Evolutionary conservation across 495 filamentous ascomycete genomes (phyloP), one percentile per base, ranked within the genome.

Genomic region (Stereocaulon alpinum): DNA sequence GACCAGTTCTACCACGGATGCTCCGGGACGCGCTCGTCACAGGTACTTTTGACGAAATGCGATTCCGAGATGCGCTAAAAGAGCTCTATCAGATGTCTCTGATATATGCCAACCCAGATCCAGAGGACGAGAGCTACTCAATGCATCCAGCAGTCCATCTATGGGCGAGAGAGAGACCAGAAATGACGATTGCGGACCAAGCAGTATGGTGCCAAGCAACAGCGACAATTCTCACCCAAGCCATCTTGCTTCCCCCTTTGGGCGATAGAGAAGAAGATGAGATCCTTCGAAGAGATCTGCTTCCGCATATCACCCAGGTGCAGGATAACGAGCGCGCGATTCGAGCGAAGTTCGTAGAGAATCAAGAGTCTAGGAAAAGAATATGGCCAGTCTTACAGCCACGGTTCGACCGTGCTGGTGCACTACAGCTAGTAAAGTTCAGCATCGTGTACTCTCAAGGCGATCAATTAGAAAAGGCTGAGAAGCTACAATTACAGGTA

Each of bases 111-210:
- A 71, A 67, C 18, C 34, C 40, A 11, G 58, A 50, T 12, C 34
- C 52, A 18, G 20, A 55, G 27, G 53, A 56, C 66, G 64, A 72
- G 40, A 68, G 64, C 43, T 74, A 74, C 49, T 72, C 65, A 11
- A 74, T 77, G 67, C 73, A 76, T 64, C 71, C 70, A 22, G 45
- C 72, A 7, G 67, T 75, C 3, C 72, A 77, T 43, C 60, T 45
- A n/a, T 77, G 72, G 72, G 71, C 65, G 1, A 61, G 73, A 37
- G 64, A 74, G 40, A 56, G 73, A 48, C 67, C 71, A 9, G 50
- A 64, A 20, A 72, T 72, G 67, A 63, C 55, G 9, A 56, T 62
- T 2, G 30, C 59, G 22, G 66, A 76, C 49, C 69, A 73, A 60
- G 74, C 72, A 10, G 20, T 77, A 1, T 73, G 72, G 72, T 69